Evolutionary conservation across 768 basidiomycete genomes (phyloP), one percentile per base, ranked within the genome.

Genomic region (Suillus placidus): DNA sequence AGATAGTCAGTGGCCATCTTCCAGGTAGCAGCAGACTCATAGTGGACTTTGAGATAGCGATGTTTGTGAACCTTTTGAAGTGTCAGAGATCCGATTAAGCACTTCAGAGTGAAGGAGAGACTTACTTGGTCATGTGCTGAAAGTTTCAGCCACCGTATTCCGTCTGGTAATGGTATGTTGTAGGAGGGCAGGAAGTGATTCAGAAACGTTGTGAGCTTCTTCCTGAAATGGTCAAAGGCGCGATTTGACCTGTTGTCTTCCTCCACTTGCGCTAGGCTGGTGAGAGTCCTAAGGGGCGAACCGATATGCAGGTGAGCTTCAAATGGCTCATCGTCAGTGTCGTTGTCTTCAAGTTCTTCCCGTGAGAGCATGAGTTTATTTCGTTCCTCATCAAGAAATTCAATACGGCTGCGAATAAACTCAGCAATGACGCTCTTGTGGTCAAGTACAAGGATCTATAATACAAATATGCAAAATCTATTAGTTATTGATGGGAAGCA

Each of bases 181-280:
- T 60, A n/a, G 35, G 52, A 54, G 38, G 43, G 64, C 3, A 65
- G 47, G 47, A 61, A 45, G 16, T 32, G 30, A 10, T 65, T 65
- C 1, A 65, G 34, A 51, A 62, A 65, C 7, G 38, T 20, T 1
- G n/a, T 32, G 13, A 65, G 64, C 26, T 65, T 65, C 43, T 62
- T 51, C 30, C 37, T 3, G 40, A 65, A 65, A 16, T 43, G 26
- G n/a, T 63, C 4, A 52, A 65, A 65, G 37, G 64, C 60, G 1
- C 4, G 26, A 40, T 35, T 51, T 34, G 58, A 52, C 37, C 23
- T 62, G 49, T 52, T 35, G 2, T 49, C 51, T 38, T 65, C 60
- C 35, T 65, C 64, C 42, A 65, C 38, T 40, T 30, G 34, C 16
- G 13, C 13, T 2, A 60, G 32, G 43, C 8, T 60, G 2, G 43